Percentiles rank a stretch among this genome's conserved stretches.
Evolutionary conservation across 2,329 filamentous ascomycete genomes (phyloP).

Genomic region (Thermochaetoides dissita): DNA sequence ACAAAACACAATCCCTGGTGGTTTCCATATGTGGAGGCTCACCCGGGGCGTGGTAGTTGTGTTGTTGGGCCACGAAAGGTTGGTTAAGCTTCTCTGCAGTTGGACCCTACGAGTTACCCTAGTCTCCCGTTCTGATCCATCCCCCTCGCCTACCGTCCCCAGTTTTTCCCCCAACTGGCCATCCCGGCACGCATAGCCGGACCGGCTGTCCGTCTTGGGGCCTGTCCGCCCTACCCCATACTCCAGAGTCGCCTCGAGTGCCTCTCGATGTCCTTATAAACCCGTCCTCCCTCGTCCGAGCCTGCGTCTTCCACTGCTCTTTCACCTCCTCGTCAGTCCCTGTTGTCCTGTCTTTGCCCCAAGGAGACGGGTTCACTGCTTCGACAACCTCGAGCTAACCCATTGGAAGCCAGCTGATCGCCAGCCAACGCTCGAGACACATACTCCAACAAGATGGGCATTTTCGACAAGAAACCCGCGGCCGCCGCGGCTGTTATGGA

Average conservation of each 20-base stretch:
- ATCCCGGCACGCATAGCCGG: constrained; percentile 11
- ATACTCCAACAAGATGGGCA: constrained; percentile 13
- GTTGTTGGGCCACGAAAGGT: constrained; percentile 8
- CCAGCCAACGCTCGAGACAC: constrained; percentile 4
- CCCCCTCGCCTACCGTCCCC: constrained; percentile 4
- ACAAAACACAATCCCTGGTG: neutral
- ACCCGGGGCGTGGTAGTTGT: constrained; percentile 4
- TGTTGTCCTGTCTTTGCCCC: constrained; percentile 4
- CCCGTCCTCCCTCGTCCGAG: constrained; percentile 7
- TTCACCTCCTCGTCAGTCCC: constrained; percentile 7
- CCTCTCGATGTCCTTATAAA: constrained; percentile 10
- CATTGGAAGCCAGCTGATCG: neutral
- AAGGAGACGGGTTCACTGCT: constrained; percentile 11
- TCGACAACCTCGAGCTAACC: neutral
- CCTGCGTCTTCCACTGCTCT: constrained; percentile 4
- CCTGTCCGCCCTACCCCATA: constrained; percentile 2
- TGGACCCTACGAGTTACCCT: neutral
- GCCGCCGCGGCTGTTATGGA: constrained; percentile 23
- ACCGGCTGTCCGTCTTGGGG: constrained; percentile 13
- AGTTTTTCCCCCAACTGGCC: constrained; percentile 1
- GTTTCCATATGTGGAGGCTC: constrained; percentile 14
- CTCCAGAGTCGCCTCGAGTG: constrained; percentile 3
- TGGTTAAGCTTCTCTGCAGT: constrained; percentile 15
- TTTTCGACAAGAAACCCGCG: constrained; percentile 17
- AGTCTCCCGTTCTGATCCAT: constrained; percentile 6